Base-by-base conservation (phyloP, 768 basidiomycete species). In the Lactarius indigo region DNA sequence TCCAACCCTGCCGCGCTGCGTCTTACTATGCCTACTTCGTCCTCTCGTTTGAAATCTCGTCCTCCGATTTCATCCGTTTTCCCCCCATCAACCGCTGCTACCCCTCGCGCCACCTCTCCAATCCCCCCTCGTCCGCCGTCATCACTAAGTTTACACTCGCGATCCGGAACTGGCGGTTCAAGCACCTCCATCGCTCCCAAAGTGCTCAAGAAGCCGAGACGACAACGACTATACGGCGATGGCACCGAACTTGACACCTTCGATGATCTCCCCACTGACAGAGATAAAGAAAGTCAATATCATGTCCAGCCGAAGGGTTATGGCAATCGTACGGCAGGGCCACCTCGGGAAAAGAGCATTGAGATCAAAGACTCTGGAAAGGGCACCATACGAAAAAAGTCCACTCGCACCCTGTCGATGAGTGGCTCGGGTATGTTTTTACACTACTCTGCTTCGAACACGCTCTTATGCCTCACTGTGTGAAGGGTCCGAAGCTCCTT, bases 231-330 rank as follows among this genome's bases (percentile, higher is more conserved):
- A 17, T 94, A 89, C 72, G 92, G 92, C 6, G 91, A 94, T 73
- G 95, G 95, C 17, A 94, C 92, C 12, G 95, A 96, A 75, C 79
- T 97, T 61, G 95, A 97, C 72, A 86, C 76, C 3, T 84, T 97
- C 65, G 95, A 96, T 31, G 95, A 97, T 75, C 83, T 96, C 50
- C 88, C 87, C 8, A 91, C 92, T 12, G 90, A 95, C 73, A 82
- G 91, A 57, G 92, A 94, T 59, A 89, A 90, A 72, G 91, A 93
- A 76, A 83, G 84, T 61, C 84, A 80, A 50, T 94, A 83, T 74
- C 86, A 86, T 63, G 87, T 94, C 12, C 87, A 89, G 68, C 89
- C 92, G 30, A 92, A 87, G 75, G 83, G 85, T 7, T 79, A 82
- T 74, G 81, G 84, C 41, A 84, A 87, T 73, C 87, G 91, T 9